Percentiles rank a stretch among this genome's conserved stretches.
Evolutionary conservation across 2,329 filamentous ascomycete species (phyloP).

Genomic region (Fusarium sp.): DNA sequence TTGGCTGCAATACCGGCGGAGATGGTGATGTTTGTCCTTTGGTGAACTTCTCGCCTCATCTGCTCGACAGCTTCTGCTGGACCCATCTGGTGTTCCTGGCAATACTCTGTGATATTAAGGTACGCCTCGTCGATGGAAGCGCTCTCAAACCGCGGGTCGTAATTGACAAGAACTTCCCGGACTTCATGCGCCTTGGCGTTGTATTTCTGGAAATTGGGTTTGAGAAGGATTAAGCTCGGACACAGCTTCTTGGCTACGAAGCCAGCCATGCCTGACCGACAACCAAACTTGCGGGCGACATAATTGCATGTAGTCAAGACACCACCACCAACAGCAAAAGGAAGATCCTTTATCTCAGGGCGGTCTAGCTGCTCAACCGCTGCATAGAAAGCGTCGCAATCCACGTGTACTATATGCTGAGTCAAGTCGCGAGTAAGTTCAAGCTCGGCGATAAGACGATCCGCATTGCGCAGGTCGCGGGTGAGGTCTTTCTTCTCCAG

Average conservation of each 20-base stretch:
- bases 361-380: conserved; percentile 88
- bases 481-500: conserved; percentile 82
- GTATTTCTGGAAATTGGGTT: conserved; percentile 92
- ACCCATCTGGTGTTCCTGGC: conserved; percentile 72
- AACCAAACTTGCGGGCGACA: conserved; percentile 87
- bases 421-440: conserved; percentile 83
- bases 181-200: conserved; percentile 90
- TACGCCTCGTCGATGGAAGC: conserved; percentile 98
- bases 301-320: conserved; percentile 84
- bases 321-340: conserved; percentile 86
- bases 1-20: conserved; percentile 96
- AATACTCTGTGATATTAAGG: conserved; percentile 92
- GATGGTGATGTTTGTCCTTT: conserved; percentile 84
- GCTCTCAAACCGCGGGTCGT: conserved; percentile 91
- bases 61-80: conserved; percentile 81
- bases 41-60: conserved; percentile 80
- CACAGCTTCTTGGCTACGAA: conserved; percentile 97
- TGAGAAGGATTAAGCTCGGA: conserved; percentile 83
- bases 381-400: conserved; percentile 98
- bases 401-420: conserved; percentile 89
- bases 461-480: conserved; percentile 78
- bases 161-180: conserved; percentile 82
- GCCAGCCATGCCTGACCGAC: conserved; percentile 92
- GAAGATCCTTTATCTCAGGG: conserved; percentile 85
- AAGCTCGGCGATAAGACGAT: conserved; percentile 83